Conservation (phyloP, 495 filamentous ascomycete genomes). For the Beverwykella pulmonaria region DNA sequence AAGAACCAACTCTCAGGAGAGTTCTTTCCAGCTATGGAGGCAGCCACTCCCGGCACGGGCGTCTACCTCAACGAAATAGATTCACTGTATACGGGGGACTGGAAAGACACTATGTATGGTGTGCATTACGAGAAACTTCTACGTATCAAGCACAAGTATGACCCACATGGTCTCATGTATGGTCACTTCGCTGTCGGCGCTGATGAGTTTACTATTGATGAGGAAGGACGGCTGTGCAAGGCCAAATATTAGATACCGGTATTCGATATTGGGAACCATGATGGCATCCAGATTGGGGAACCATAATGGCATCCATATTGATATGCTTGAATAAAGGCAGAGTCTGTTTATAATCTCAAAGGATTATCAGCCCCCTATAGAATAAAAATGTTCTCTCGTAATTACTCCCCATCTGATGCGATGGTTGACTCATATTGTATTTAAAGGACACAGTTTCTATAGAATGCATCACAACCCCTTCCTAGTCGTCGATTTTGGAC, state of each 20-base stretch:
- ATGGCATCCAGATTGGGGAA: no score
- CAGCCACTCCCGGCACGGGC: conserved; percentile 39
- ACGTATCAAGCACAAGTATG: conserved; percentile 33
- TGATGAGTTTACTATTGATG: conserved; percentile 20
- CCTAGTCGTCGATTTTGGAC: no score
- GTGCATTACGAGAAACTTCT: conserved; percentile 27
- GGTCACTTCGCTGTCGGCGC: conserved; percentile 26
- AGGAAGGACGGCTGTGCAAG: conserved; percentile 16
- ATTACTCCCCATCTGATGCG: no score
- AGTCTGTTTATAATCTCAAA: no score
- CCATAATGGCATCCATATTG: no score
- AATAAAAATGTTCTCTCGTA: no score
- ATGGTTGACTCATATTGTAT: no score
- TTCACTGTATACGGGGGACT: conserved; percentile 22
- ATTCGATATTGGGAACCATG: no score
- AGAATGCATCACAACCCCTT: no score
- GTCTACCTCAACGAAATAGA: conserved; percentile 59
- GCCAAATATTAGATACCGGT: not conserved
- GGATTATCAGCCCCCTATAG: no score
- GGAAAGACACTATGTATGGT: conserved; percentile 30
- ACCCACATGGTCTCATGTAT: conserved; percentile 32
- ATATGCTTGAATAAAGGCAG: no score
- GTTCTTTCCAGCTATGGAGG: conserved; percentile 12
- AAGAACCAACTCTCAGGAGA: conserved; percentile 14
- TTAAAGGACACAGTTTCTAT: no score